A percentile compares a stretch with the other conserved stretches of the same genome.
These are phyloP conservation scores for Mycosphaerella sp. DNA, from an alignment of 2,329 filamentous ascomycete genomes.

Conservation along the genomic window DNA sequence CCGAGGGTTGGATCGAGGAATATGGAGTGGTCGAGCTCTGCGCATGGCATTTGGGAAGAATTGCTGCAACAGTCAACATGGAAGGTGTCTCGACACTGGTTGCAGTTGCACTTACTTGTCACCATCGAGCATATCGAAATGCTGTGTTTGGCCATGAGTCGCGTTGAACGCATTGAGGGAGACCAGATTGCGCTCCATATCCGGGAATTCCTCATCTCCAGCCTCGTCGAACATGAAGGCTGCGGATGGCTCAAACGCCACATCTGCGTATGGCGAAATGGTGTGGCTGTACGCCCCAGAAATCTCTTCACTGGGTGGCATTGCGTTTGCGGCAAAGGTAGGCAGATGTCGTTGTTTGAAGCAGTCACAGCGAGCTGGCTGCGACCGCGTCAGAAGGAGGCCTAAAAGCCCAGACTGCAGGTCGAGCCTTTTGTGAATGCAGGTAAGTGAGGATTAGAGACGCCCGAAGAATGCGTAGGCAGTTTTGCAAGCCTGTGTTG, in stretches of 20 bases:
- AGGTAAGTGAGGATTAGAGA: not conserved
- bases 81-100: not conserved
- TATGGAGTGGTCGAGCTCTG: conserved; percentile 4
- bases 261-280: conserved; percentile 16
- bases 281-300: not conserved
- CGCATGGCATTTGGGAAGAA: not conserved
- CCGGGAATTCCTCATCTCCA: conserved; percentile 17
- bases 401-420: conserved; percentile 6
- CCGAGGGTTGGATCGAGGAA: conserved; percentile 9
- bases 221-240: conserved; percentile 24
- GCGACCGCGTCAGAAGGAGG: not conserved
- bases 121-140: not conserved
- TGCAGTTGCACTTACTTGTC: not conserved
- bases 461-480: not conserved
- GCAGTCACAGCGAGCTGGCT: not conserved
- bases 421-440: not conserved
- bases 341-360: not conserved
- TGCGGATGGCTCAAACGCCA: conserved; percentile 26
- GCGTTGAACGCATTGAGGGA: conserved; percentile 16
- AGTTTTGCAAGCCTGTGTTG: not conserved
- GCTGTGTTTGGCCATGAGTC: not conserved
- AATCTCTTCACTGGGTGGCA: not conserved
- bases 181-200: conserved; percentile 20
- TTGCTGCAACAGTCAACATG: not conserved
- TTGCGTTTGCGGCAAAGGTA: not conserved